These are phyloP conservation scores for Cutaneotrichosporon sp. DNA, from an alignment of 1,284 basidiomycete genomes.

Conservation along the genomic window DNA sequence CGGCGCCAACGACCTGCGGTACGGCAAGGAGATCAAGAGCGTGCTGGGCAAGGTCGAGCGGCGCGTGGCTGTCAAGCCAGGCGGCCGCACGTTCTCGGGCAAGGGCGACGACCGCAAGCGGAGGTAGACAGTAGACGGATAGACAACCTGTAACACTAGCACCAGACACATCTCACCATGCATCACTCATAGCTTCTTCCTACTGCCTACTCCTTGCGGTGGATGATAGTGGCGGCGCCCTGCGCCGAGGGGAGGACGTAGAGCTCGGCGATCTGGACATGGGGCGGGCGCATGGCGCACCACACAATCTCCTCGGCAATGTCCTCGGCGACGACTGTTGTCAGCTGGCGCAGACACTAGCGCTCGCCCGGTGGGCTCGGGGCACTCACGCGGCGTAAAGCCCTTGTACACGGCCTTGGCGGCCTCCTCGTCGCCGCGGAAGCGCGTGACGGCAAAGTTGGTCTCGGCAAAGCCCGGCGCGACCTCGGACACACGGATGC, in stretches of 20 bases:
- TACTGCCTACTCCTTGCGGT: constrained; percentile 24
- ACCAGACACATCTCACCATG: constrained; percentile 2
- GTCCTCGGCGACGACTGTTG: constrained; percentile 70
- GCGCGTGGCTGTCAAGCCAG: constrained; percentile 19
- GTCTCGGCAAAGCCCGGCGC: constrained; percentile 65
- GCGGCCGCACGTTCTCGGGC: constrained; percentile 20
- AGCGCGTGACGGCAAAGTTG: constrained; percentile 76
- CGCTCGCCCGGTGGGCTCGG: too few species aligned
- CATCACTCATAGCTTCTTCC: constrained; percentile 5
- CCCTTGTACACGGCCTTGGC: constrained; percentile 86
- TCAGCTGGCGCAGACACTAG: too few species aligned
- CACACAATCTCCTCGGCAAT: constrained; percentile 96
- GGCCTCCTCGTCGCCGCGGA: constrained; percentile 71
- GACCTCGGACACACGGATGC: constrained; percentile 83
- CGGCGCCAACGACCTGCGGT: constrained; percentile 23
- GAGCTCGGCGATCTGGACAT: constrained; percentile 81
- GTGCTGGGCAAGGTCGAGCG: constrained; percentile 26
- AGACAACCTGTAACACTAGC: not conserved
- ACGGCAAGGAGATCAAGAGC: constrained; percentile 29
- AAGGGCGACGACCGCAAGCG: not conserved
- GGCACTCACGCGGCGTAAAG: constrained; percentile 67
- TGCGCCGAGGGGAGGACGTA: constrained; percentile 41
- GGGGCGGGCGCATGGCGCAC: constrained; percentile 81
- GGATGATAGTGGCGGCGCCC: constrained; percentile 27
- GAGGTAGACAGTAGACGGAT: not conserved